phyloP scores from a whole-genome alignment of 1,139 yeast species.

The Suhomyces taliae region DNA sequence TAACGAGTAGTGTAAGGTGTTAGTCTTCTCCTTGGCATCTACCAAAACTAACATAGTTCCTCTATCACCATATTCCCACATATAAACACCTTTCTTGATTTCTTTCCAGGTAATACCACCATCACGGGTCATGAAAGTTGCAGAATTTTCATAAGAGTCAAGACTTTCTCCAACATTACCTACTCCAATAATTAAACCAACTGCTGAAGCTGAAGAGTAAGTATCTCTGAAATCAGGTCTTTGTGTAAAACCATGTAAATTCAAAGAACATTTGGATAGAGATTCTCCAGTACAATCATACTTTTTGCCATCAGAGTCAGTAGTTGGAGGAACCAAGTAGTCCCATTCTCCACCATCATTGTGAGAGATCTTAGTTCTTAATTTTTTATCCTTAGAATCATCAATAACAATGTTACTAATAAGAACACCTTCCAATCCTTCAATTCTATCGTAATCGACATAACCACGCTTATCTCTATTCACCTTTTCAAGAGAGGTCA shows the following conservation, averaged over 20 bases:
- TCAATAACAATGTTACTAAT: conserved; percentile 66
- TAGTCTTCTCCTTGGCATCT: conserved; percentile 55
- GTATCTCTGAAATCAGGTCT: conserved; percentile 82
- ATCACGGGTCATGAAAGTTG: conserved; percentile 78
- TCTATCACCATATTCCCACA: conserved; percentile 97
- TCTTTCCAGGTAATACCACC: conserved; percentile 92
- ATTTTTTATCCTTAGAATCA: conserved; percentile 45
- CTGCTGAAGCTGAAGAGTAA: conserved; percentile 83
- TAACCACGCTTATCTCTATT: conserved; percentile 73
- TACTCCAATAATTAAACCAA: conserved; percentile 80
- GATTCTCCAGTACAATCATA: conserved; percentile 55
- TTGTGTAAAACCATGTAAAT: conserved; percentile 90
- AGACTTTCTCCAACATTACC: conserved; percentile 85
- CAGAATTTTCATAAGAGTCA: conserved; percentile 48
- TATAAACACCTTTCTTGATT: conserved; percentile 65
- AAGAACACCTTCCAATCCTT: conserved; percentile 86
- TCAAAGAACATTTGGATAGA: conserved; percentile 67
- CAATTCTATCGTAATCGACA: conserved; percentile 86
- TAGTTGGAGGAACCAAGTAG: conserved; percentile 63
- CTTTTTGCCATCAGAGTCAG: conserved; percentile 61
- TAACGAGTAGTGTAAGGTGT: conserved; percentile 61
- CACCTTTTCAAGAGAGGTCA: conserved; percentile 66
- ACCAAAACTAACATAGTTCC: conserved; percentile 84
- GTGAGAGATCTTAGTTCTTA: conserved; percentile 75
- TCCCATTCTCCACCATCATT: conserved; percentile 94